Evolutionary conservation across 2,329 filamentous ascomycete genomes (phyloP), one percentile per base, ranked within the genome.

Genomic region (Samsoniella hepiali): DNA sequence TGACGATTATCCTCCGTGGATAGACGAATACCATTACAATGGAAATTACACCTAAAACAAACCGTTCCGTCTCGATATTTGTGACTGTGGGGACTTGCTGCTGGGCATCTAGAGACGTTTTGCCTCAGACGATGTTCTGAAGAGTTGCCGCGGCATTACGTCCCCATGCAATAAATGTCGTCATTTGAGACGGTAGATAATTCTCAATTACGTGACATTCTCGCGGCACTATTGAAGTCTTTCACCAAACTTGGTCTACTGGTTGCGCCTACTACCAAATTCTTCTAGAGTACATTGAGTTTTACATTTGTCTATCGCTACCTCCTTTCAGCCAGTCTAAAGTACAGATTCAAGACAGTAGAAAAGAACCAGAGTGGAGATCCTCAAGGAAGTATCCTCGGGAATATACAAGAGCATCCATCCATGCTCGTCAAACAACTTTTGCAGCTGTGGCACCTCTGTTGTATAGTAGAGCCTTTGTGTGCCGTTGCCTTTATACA

Each of bases 351-450:
- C 68, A 73, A 75, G 74, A 77, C 73, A 76, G 66, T 38, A 63
- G 68, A 70, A 70, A 71, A 73, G 75, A 78, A 78, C 71, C 71
- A 75, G 71, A 78, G 76, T 71, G 75, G 75, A 78, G 74, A 77
- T 77, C 69, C 73, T 72, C 71, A 69, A 72, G 68, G 67, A 70
- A 67, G 68, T 64, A 38, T 45, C 59, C 59, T 59, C 68, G 70
- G 71, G 71, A 69, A 73, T 76, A 74, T 78, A 77, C 76, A 78
- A 68, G 70, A 74, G 74, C 72, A 69, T 60, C 51, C 72, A 69
- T 60, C 51, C 54, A 63, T 67, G 69, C 73, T 73, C 73, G 68
- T 49, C 59, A 57, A 50, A 57, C 34, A 57, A 63, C 53, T 63
- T 63, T 63, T 57, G 42, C 51, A 36, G 44, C 53, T 50, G 50